phyloP scores from a whole-genome alignment of 495 filamentous ascomycete genomes.

The Hypoxylon fragiforme region DNA sequence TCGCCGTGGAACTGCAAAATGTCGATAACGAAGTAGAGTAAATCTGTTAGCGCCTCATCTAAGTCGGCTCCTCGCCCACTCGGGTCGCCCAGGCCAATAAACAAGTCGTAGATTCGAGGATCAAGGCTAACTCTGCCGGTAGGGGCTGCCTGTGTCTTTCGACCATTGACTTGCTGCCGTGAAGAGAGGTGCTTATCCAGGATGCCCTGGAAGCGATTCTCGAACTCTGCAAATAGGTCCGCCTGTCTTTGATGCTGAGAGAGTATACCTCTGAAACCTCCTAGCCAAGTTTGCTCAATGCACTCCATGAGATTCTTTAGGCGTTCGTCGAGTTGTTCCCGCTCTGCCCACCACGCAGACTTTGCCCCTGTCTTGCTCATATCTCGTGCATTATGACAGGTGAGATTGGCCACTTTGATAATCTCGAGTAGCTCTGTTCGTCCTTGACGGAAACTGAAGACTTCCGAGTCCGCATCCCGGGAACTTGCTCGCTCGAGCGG shows the following conservation, averaged over 20 bases:
- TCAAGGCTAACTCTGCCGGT: slow-evolving; percentile 65
- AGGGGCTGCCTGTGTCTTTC: slow-evolving; percentile 48
- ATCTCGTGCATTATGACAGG: slow-evolving; percentile 62
- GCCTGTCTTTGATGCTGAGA: slow-evolving; percentile 65
- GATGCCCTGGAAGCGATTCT: slow-evolving; percentile 75
- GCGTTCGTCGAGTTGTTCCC: slow-evolving; percentile 75
- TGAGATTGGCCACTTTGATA: slow-evolving; percentile 75
- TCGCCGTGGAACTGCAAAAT: slow-evolving; percentile 97
- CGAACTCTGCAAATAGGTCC: slow-evolving; percentile 70
- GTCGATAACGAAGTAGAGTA: slow-evolving; percentile 95
- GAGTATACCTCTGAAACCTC: slow-evolving; percentile 90
- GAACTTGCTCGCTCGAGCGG: slow-evolving; percentile 80
- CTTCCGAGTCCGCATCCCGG: slow-evolving; percentile 76
- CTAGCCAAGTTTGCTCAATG: slow-evolving; percentile 92
- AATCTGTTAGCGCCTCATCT: slow-evolving; percentile 82
- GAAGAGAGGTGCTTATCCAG: slow-evolving; percentile 87
- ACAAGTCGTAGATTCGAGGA: slow-evolving; percentile 78
- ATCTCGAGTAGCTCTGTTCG: slow-evolving; percentile 79
- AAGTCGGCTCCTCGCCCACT: slow-evolving; percentile 66
- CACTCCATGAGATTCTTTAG: slow-evolving; percentile 77
- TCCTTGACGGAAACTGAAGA: slow-evolving; percentile 80
- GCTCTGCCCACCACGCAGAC: slow-evolving; percentile 84
- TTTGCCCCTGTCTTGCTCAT: slow-evolving; percentile 62
- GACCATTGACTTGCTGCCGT: slow-evolving; percentile 61
- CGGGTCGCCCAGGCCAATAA: slow-evolving; percentile 80